A percentile compares a stretch with the other conserved stretches of the same genome.
These are phyloP conservation scores for Fusarium sublunatum DNA, from an alignment of 2,329 filamentous ascomycete species.

Conservation along the genomic window DNA sequence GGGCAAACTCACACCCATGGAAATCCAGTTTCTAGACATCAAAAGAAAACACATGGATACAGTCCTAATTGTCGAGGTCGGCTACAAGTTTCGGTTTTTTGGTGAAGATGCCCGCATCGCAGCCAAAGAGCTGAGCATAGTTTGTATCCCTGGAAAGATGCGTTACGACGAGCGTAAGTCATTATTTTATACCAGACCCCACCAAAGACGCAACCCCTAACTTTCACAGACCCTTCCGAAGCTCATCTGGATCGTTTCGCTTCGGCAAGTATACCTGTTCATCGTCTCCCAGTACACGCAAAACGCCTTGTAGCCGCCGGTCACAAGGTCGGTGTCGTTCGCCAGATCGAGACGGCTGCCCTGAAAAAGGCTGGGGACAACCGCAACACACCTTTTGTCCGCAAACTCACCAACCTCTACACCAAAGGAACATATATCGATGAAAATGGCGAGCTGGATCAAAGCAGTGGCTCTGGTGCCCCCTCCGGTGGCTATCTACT, in stretches of 20 bases:
- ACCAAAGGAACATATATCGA: conserved; percentile 98
- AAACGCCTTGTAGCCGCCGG: conserved; percentile 92
- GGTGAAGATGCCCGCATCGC: conserved; percentile 92
- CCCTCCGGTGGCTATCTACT: conserved; percentile 86
- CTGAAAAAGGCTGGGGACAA: conserved; percentile 96
- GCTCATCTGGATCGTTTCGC: conserved; percentile 92
- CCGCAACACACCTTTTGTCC: conserved; percentile 88
- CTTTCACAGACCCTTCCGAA: conserved; percentile 77
- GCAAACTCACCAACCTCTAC: conserved; percentile 95
- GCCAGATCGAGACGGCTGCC: conserved; percentile 94
- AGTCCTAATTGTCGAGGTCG: conserved; percentile 90
- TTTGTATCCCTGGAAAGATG: conserved; percentile 96
- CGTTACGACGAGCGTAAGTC: conserved; percentile 86
- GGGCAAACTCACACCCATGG: conserved; percentile 91
- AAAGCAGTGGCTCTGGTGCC: conserved; percentile 56
- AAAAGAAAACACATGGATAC: conserved; percentile 93
- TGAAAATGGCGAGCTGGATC: conserved; percentile 83
- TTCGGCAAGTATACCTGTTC: conserved; percentile 93
- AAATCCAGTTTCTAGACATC: conserved; percentile 92
- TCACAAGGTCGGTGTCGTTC: conserved; percentile 94
- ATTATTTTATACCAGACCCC: conserved; percentile 34
- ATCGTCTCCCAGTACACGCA: conserved; percentile 90
- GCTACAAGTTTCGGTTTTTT: conserved; percentile 98
- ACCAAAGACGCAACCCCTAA: conserved; percentile 1
- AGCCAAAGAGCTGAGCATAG: conserved; percentile 90